These are phyloP conservation scores for Fusarium tuaranense DNA, from an alignment of 2,329 filamentous ascomycete species.

Conservation along the genomic window DNA sequence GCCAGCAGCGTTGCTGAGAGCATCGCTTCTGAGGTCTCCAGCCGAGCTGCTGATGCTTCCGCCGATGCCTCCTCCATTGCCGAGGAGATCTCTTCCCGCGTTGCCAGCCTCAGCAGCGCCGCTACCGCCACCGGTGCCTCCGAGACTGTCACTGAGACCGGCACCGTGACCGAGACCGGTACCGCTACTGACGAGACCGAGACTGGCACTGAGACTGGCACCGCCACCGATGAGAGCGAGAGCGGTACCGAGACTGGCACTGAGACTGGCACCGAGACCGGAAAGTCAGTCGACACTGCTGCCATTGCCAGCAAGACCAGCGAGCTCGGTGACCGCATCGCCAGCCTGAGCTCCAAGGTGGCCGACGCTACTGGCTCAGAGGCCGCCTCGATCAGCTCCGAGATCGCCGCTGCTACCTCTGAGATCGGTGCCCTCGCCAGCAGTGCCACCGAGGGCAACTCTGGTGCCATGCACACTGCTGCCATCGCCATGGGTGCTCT, in stretches of 20 bases:
- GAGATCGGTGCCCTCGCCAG: conserved; percentile 21
- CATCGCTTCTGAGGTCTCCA: conserved; percentile 13
- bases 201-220: conserved; percentile 20
- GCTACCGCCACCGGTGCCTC: conserved; percentile 7
- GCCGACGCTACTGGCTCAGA: conserved; percentile 39
- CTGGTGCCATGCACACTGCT: conserved; percentile 53
- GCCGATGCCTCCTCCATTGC: conserved; percentile 26
- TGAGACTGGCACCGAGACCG: conserved; percentile 3
- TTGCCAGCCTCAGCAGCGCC: conserved; percentile 1
- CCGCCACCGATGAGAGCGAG: conserved; percentile 26
- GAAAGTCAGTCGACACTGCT: not conserved
- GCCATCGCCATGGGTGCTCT: conserved; percentile 60
- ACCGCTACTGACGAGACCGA: conserved; percentile 26
- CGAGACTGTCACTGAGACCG: conserved; percentile 13
- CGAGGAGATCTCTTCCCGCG: not conserved
- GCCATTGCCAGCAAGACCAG: conserved; percentile 34
- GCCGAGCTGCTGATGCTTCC: conserved; percentile 17
- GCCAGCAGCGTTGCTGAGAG: conserved; percentile 6
- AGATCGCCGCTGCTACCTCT: conserved; percentile 34
- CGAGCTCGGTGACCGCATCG: conserved; percentile 21
- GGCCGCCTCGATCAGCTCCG: conserved; percentile 28
- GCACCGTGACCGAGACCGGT: conserved; percentile 9
- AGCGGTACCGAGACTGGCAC: conserved; percentile 26
- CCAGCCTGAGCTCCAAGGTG: conserved; percentile 44
- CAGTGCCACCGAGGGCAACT: conserved; percentile 40